These are phyloP conservation scores for Spathaspora passalidarum DNA, from an alignment of 805 yeast species.

Conservation along the genomic window DNA sequence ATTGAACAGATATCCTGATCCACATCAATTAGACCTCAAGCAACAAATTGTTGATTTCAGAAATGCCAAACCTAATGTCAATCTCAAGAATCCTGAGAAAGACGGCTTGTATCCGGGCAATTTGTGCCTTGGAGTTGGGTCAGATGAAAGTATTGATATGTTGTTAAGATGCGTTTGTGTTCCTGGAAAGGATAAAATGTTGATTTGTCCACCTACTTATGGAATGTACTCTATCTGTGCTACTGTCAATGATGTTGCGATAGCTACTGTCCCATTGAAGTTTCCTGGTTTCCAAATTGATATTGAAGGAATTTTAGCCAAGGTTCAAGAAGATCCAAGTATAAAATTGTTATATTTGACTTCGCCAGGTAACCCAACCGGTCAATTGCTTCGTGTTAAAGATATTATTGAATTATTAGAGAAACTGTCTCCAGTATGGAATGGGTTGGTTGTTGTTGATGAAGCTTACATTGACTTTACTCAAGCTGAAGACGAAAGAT, in stretches of 20 bases:
- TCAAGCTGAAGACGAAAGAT: slow-evolving; percentile 8
- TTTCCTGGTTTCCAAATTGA: slow-evolving; percentile 55
- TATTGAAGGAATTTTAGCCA: slow-evolving; percentile 49
- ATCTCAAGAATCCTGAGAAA: slow-evolving; percentile 8
- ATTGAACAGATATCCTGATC: slow-evolving; percentile 93
- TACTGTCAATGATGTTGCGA: slow-evolving; percentile 79
- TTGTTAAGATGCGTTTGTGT: slow-evolving; percentile 77
- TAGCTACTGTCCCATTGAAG: slow-evolving; percentile 68
- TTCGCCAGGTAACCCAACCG: slow-evolving; percentile 98
- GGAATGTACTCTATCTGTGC: slow-evolving; percentile 97
- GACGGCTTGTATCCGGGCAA: slow-evolving; percentile 54
- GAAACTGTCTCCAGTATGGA: slow-evolving; percentile 51
- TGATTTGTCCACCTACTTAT: slow-evolving; percentile 92
- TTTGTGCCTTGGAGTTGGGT: slow-evolving; percentile 92
- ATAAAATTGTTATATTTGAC: slow-evolving; percentile 82
- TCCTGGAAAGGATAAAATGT: slow-evolving; percentile 79
- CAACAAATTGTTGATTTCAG: slow-evolving; percentile 68
- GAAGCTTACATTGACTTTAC: slow-evolving; percentile 93
- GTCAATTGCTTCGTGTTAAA: slow-evolving; percentile 49
- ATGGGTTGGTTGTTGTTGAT: slow-evolving; percentile 81
- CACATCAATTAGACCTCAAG: slow-evolving; percentile 82
- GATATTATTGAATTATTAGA: slow-evolving; percentile 39
- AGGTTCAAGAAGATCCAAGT: slow-evolving; percentile 50
- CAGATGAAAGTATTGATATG: slow-evolving; percentile 93
- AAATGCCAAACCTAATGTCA: slow-evolving; percentile 45